A percentile compares a stretch with the other conserved stretches of the same genome.
phyloP scores from a whole-genome alignment of 164 flowering plant genomes.

The Annona squamosa region DNA sequence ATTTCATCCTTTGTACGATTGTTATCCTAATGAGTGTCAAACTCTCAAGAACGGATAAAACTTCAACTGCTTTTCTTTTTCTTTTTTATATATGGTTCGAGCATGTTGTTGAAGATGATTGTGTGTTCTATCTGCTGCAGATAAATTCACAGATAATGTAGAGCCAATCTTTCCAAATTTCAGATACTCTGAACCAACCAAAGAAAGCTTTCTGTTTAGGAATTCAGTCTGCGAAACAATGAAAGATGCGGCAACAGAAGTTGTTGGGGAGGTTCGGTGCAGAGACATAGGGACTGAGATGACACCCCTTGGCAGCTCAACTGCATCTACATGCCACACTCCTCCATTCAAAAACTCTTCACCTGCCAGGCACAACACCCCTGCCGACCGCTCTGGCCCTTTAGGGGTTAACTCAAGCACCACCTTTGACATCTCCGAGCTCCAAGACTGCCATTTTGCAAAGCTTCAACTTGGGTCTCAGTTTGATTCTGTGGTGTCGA shows the following conservation, averaged over 20 bases:
- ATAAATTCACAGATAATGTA: conserved; percentile 67
- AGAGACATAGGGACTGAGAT: conserved; percentile 85
- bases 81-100: background rate
- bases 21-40: no score
- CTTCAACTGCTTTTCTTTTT: no score
- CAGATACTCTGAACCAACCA: conserved; percentile 53
- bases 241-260: conserved; percentile 44
- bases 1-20: no score
- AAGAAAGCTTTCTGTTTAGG: conserved; percentile 61
- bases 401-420: conserved; percentile 12
- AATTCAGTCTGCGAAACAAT: conserved; percentile 35
- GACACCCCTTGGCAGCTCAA: conserved; percentile 81
- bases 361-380: conserved; percentile 89
- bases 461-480: conserved; percentile 59
- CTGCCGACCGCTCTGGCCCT: conserved; percentile 68
- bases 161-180: conserved; percentile 36
- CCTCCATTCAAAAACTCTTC: conserved; percentile 67
- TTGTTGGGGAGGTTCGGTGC: conserved; percentile 38
- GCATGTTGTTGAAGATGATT: conserved; percentile 2
- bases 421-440: conserved; percentile 42
- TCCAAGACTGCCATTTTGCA: conserved; percentile 65
- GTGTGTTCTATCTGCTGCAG: conserved; percentile 29
- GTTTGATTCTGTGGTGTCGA: conserved; percentile 46
- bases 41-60: no score
- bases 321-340: conserved; percentile 62